Percentiles rank a stretch among this genome's conserved stretches.
phyloP scores from a whole-genome alignment of 2,329 filamentous ascomycete genomes.

The Ceratocystis eucalypticola region DNA sequence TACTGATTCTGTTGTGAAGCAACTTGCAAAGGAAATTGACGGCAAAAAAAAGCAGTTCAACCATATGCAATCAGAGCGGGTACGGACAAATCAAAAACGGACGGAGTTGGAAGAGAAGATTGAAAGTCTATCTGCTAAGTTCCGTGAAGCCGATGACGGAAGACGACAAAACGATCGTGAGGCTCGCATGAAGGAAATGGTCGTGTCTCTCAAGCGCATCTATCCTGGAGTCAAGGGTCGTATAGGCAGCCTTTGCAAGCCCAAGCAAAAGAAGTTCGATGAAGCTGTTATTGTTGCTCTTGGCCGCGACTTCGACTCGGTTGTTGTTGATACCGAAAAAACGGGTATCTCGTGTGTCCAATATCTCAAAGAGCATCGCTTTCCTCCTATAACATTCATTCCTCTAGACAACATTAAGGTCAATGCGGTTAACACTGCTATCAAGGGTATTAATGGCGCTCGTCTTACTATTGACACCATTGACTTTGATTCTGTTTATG shows the following conservation, averaged over 20 bases:
- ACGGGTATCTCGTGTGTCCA: constrained; percentile 88
- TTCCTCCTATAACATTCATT: constrained; percentile 82
- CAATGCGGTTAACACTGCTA: constrained; percentile 72
- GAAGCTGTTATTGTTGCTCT: constrained; percentile 86
- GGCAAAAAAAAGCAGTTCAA: constrained; percentile 86
- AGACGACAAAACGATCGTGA: constrained; percentile 78
- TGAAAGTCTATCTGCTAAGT: constrained; percentile 62
- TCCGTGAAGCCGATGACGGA: constrained; percentile 75
- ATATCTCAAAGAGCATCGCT: constrained; percentile 80
- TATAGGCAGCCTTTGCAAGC: constrained; percentile 81
- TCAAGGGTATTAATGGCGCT: constrained; percentile 78
- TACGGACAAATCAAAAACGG: constrained; percentile 64
- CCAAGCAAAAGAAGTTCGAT: constrained; percentile 93
- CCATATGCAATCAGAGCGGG: constrained; percentile 66
- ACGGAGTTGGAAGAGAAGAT: constrained; percentile 90
- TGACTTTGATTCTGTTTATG: constrained; percentile 76
- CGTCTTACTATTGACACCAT: constrained; percentile 91
- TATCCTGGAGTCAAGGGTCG: constrained; percentile 86
- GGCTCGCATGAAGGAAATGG: constrained; percentile 62
- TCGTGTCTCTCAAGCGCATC: constrained; percentile 74
- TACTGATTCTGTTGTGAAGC: constrained; percentile 48
- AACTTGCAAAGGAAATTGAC: constrained; percentile 65
- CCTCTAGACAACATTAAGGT: constrained; percentile 96
- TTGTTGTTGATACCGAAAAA: constrained; percentile 91
- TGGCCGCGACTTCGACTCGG: constrained; percentile 83